Percentiles rank a stretch among this genome's conserved stretches.
These are phyloP conservation scores for Blakeslea trispora DNA, from an alignment of 371 early-diverging fungal genomes.

Conservation along the genomic window DNA sequence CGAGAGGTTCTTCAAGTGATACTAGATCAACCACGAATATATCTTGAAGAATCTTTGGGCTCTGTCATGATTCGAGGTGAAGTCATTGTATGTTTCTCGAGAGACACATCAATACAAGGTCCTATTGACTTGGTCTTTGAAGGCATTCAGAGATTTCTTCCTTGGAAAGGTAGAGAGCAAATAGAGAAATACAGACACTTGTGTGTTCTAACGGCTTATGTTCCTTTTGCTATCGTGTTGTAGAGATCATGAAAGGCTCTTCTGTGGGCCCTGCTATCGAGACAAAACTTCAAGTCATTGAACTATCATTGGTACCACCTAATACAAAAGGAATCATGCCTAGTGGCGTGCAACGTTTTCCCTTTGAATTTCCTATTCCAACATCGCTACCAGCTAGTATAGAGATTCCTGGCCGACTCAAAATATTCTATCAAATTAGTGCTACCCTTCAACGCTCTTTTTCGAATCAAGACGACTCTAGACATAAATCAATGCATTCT, in stretches of 20 bases:
- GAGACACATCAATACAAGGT: constrained; percentile 42
- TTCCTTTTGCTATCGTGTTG: not conserved
- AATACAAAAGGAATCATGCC: constrained; percentile 45
- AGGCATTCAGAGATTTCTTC: constrained; percentile 42
- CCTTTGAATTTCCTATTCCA: constrained; percentile 49
- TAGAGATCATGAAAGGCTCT: constrained; percentile 35
- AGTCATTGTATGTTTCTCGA: constrained; percentile 38
- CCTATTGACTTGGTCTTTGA: constrained; percentile 46
- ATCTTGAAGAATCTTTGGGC: constrained; percentile 36
- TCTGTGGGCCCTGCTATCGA: constrained; percentile 30
- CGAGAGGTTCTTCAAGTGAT: constrained; percentile 29
- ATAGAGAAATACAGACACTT: not conserved
- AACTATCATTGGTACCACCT: constrained; percentile 42
- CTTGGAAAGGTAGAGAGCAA: constrained; percentile 35
- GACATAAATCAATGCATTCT: not conserved
- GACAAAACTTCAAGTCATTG: constrained; percentile 37
- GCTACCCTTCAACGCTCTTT: constrained; percentile 24
- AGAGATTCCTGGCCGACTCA: constrained; percentile 33
- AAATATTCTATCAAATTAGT: constrained; percentile 40
- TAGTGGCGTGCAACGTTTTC: constrained; percentile 43
- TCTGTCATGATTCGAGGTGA: constrained; percentile 48
- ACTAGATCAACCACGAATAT: constrained; percentile 40
- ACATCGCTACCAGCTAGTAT: constrained; percentile 34
- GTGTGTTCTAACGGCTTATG: no score
- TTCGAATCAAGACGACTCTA: not conserved